These are phyloP conservation scores for Taiozyma sp. DNA, from an alignment of 1,139 yeast species.

Conservation along the genomic window DNA sequence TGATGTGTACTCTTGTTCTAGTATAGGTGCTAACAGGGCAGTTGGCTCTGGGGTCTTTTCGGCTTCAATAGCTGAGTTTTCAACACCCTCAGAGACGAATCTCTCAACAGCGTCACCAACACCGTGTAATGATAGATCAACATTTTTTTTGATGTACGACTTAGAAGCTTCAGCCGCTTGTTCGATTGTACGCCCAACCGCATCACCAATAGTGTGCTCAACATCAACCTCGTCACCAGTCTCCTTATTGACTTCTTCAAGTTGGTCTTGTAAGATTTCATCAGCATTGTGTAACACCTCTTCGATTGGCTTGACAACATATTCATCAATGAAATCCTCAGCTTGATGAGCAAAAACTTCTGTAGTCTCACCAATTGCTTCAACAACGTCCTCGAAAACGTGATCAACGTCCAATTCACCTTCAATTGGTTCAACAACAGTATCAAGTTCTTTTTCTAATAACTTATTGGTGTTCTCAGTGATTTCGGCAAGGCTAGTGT, in stretches of 20 bases:
- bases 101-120: conserved; percentile 1
- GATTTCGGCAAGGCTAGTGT: background rate
- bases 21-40: background rate
- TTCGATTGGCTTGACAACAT: background rate
- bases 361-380: conserved; percentile 1
- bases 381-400: conserved; percentile 1
- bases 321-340: background rate
- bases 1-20: background rate
- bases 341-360: conserved; percentile 1
- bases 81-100: conserved; percentile 1
- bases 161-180: background rate
- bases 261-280: background rate
- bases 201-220: conserved; percentile 1
- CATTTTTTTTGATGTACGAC: conserved; percentile 1
- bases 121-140: background rate
- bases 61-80: background rate
- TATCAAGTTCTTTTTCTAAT: background rate
- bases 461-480: background rate
- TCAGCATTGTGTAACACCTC: background rate
- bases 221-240: conserved; percentile 2
- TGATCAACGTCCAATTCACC: background rate
- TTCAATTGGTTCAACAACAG: background rate
- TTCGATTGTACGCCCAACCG: background rate
- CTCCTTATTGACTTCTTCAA: conserved; percentile 1
- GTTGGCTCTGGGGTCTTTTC: background rate